These are phyloP conservation scores for Penstemon davidsonii DNA, from an alignment of 257 asterid genomes.

Conservation along the genomic window DNA sequence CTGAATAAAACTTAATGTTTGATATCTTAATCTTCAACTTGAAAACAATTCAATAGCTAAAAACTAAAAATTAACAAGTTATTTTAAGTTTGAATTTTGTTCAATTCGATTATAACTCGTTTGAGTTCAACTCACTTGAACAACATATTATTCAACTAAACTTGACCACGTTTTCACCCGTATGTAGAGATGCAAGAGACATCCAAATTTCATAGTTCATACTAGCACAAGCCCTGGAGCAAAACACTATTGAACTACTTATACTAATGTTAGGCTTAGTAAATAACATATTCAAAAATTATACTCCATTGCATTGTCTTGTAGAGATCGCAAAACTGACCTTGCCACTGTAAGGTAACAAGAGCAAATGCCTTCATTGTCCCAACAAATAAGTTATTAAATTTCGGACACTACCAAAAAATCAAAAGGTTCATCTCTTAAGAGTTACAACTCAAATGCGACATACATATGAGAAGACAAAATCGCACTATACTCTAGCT, in stretches of 20 bases:
- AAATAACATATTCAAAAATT: background rate
- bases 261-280: background rate
- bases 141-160: no score
- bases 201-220: no score
- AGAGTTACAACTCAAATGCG: slow-evolving; percentile 2
- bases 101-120: no score
- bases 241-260: background rate
- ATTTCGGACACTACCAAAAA: slow-evolving; percentile 2
- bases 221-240: no score
- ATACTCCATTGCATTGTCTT: background rate
- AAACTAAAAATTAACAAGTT: no score
- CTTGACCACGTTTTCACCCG: no score
- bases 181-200: no score
- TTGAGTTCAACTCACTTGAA: no score
- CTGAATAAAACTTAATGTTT: no score
- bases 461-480: slow-evolving; percentile 13
- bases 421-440: slow-evolving; percentile 9
- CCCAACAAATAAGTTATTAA: slow-evolving; percentile 4
- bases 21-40: no score
- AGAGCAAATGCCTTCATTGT: background rate
- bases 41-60: no score
- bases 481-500: slow-evolving; percentile 28
- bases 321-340: slow-evolving; percentile 5
- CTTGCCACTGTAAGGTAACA: background rate
- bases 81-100: no score